A percentile compares a stretch with the other conserved stretches of the same genome.
Evolutionary conservation across 495 filamentous ascomycete genomes (phyloP).

Genomic region (Clohesyomyces aquaticus): DNA sequence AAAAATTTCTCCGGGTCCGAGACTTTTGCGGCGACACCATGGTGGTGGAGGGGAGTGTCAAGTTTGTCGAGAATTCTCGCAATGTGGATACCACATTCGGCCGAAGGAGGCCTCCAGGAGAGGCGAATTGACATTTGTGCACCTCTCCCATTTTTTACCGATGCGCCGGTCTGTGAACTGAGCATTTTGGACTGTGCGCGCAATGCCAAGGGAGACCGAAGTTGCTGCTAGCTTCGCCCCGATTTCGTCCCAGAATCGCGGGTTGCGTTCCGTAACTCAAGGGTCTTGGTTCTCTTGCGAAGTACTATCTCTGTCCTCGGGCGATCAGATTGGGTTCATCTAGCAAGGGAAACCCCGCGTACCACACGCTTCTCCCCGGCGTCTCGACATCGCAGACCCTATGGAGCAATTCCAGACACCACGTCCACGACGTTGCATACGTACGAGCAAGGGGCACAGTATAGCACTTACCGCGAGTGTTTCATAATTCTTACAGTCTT

Average conservation of each 20-base stretch:
- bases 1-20: background rate
- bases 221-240: background rate
- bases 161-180: no score
- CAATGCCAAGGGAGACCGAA: background rate
- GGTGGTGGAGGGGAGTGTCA: background rate
- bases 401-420: background rate
- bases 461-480: background rate
- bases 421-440: background rate
- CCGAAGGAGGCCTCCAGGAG: background rate
- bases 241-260: background rate
- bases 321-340: background rate
- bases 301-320: background rate
- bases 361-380: background rate
- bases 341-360: no score
- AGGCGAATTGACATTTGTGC: background rate
- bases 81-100: background rate
- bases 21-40: background rate
- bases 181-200: background rate
- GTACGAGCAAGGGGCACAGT: background rate
- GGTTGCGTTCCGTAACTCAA: background rate
- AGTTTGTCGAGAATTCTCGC: background rate
- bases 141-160: background rate
- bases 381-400: background rate
- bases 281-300: no score
- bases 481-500: background rate